Percentiles rank a stretch among this genome's conserved stretches.
These are phyloP conservation scores for Eucalyptus albens DNA, from an alignment of 345 rosid species.

Conservation along the genomic window DNA sequence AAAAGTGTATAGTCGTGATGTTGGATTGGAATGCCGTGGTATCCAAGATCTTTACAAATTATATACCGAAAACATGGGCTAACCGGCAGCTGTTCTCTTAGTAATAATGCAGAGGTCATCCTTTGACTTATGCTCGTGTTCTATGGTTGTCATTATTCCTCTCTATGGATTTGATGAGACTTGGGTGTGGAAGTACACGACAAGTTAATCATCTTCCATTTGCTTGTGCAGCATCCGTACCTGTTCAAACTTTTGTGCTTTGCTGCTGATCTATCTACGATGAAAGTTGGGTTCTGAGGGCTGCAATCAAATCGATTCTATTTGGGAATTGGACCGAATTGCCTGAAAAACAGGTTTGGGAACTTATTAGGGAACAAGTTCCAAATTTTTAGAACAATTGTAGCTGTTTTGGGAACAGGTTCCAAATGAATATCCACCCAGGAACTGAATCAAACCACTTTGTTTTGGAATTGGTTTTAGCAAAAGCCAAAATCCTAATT, in stretches of 20 bases:
- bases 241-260: background rate
- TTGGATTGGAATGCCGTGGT: background rate
- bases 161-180: background rate
- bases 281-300: background rate
- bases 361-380: too few species aligned
- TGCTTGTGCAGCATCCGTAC: background rate
- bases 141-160: background rate
- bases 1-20: background rate
- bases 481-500: too few species aligned
- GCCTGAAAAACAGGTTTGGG: too few species aligned
- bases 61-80: background rate
- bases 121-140: background rate
- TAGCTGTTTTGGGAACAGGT: fast-evolving
- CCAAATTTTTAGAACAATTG: too few species aligned
- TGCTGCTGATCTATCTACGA: background rate
- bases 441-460: fast-evolving
- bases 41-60: background rate
- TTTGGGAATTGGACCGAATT: too few species aligned
- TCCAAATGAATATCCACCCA: fast-evolving
- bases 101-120: background rate
- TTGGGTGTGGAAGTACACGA: background rate
- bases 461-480: too few species aligned
- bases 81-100: background rate
- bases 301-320: too few species aligned
- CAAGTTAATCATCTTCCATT: background rate